Conservation (phyloP, 2,329 filamentous ascomycete genomes). For the Epichloe brachyelytri region DNA sequence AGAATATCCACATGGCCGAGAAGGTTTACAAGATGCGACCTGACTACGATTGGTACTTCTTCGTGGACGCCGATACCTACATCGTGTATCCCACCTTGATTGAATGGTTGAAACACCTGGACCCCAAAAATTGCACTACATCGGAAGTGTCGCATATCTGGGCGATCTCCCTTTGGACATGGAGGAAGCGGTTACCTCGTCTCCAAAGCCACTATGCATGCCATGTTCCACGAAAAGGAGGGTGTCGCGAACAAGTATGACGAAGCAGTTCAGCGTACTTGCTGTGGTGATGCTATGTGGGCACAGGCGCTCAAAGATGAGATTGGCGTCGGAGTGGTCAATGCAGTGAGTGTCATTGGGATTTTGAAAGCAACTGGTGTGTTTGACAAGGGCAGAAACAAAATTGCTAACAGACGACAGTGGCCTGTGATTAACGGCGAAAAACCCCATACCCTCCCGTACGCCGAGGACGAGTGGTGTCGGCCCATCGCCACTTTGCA, state of each 20-base stretch:
- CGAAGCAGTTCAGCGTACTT: conserved; percentile 23
- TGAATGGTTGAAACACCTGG: conserved; percentile 31
- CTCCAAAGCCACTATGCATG: conserved; percentile 37
- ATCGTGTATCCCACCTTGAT: conserved; percentile 40
- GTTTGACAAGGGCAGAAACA: neutral
- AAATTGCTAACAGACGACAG: conserved; percentile 13
- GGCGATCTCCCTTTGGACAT: conserved; percentile 35
- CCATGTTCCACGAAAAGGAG: conserved; percentile 26
- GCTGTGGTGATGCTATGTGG: conserved; percentile 41
- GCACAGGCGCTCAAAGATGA: conserved; percentile 31
- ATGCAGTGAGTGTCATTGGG: conserved; percentile 23
- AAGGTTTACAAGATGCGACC: conserved; percentile 38
- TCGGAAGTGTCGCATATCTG: conserved; percentile 36
- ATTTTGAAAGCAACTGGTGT: neutral
- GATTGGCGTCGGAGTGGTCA: conserved; percentile 26
- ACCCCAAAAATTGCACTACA: conserved; percentile 32
- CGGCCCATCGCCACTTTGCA: conserved; percentile 44
- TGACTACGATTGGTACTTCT: conserved; percentile 45
- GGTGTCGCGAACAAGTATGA: conserved; percentile 36
- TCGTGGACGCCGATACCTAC: conserved; percentile 46
- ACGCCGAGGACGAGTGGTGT: conserved; percentile 36
- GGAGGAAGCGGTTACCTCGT: conserved; percentile 43
- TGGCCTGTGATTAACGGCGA: conserved; percentile 44
- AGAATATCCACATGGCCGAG: conserved; percentile 47
- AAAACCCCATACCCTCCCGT: conserved; percentile 38